Base-by-base conservation (phyloP, 1,284 basidiomycete species). In the Ganoderma leucocontextum region DNA sequence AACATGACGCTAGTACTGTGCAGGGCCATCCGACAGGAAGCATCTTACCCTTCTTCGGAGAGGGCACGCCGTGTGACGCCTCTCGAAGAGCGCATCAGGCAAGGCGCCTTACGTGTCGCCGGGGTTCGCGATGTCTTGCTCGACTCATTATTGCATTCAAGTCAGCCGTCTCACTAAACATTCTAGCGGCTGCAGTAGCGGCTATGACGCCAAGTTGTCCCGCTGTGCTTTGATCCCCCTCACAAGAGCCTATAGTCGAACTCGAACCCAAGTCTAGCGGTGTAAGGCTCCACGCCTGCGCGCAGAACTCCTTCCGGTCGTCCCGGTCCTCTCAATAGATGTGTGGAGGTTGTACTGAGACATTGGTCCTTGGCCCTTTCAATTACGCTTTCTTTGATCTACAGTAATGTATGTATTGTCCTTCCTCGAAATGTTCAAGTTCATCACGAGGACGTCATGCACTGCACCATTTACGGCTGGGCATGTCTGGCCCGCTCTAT, bases 401-500 rank as follows among this genome's bases (percentile, higher is more conserved):
- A n/a, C 55, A 58, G 13, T n/a, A 29, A 35, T 19, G 10, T 19
- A 58, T 22, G 25, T 57, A 58, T 38, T 35, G 17, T 10, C 25
- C 29, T 36, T 36, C 17, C 55, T 36, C 55, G 55, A n/a, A 57
- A 35, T 57, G 25, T 10, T 19, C 19, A 57, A 19, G 29, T n/a
- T 36, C 15, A 29, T 57, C 55, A 36, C 55, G 33, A 36, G 19
- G 33, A 33, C 35, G 55, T n/a, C 9, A 22, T 38, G 55, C 19
- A 38, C 35, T 19, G n/a, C 35, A 22, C 35, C n/a, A 22, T n/a
- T n/a, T 10, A 12, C 35, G 29, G 10, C 35, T 36, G 15, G 19
- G 55, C 55, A 19, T 35, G 35, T 42, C 35, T n/a, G 39, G 25
- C 41, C 42, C 60, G 60, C 60, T 39, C 60, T 49, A 62, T 35